Base-by-base conservation (phyloP, 371 early-diverging fungal species). In the Apophysomyces elegans region DNA sequence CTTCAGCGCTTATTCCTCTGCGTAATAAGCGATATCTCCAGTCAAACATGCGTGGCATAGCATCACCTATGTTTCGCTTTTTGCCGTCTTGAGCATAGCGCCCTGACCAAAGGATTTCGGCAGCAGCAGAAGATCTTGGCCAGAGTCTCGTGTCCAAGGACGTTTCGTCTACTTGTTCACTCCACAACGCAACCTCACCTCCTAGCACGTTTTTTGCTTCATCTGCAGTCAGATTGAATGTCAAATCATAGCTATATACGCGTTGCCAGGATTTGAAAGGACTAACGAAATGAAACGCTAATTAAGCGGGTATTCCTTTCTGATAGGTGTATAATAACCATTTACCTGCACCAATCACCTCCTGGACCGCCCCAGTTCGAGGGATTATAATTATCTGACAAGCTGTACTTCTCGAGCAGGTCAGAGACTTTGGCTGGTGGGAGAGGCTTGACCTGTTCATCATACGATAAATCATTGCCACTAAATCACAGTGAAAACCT, bases 231-330 rank as follows among this genome's bases (percentile, higher is more conserved):
- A 92, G 72, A 36, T 86, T 87, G 46, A 79, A 80, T 2, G 84
- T 80, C 36, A 89, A 81, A 64, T 93, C 91, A 64, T 89, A 93
- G 62, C 76, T 74, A 66, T 93, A 93, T 5, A 93, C 83, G 45
- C 87, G 85, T 80, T 91, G 91, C 93, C 93, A 93, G 26, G 84
- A 80, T 78, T 93, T 93, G 83, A 83, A 92, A 16, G 93, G 93
- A 56, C 85, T 89, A 57, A 5, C 26, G 44, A 18, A 59, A 58
- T n/a, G 44, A n/a, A 13, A 18, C 39, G 37, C 5, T 16, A 11
- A 37, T 59, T 61, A 44, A 26, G 32, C 32, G 32, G 32, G 2
- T 26, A 37, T 18, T 37, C 14, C 11, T 59, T 50, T 32, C n/a
- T 11, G 37, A 36, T 16, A 35, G 16, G 16, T 12, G 38, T 39